Evolutionary conservation across 768 basidiomycete genomes (phyloP), one percentile per base, ranked within the genome.

Genomic region (Stropharia rugosoannulata): DNA sequence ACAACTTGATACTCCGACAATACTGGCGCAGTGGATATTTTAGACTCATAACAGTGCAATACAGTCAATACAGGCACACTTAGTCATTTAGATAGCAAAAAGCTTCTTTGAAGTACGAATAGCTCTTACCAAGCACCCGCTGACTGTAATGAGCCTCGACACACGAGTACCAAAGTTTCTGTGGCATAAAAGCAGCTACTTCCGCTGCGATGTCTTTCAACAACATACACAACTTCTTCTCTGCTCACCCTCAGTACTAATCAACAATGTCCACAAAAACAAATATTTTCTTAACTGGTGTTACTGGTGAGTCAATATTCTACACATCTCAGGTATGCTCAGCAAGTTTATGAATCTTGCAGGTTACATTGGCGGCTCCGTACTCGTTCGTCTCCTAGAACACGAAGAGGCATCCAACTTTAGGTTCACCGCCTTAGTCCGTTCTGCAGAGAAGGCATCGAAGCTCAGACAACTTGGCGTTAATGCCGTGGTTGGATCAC

Each of bases 361-460:
- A 66, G 80, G 80, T n/a, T 82, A 79, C 64, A 73, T 82, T 49
- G 81, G 80, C 7, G 78, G 79, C 40, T 61, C 75, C 6, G 70
- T 80, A 29, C 70, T 82, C 19, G 45, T 62, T 12, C 75, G 71
- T 25, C 69, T 82, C 41, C 67, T 81, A 7, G 56, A 59, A 1
- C 76, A 74, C 47, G 67, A 74, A 1, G 64, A 74, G 8, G 62
- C 65, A 25, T 44, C 62, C 15, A 62, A 64, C 5, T 72, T 78
- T 51, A 66, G 70, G 10, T 73, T 82, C 38, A 78, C 75, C 1
- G 77, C 71, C 5, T 68, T 82, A 5, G 75, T 82, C 8, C 77
- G 80, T 19, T 73, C 68, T 22, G 51, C 61, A 2, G 72, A 75
- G 40, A 82, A 80, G 56, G 80, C 79, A 0, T 72, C 73, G 29